Conservation (phyloP, 129 eudicot species). For the Helichrysum umbraculigerum region DNA sequence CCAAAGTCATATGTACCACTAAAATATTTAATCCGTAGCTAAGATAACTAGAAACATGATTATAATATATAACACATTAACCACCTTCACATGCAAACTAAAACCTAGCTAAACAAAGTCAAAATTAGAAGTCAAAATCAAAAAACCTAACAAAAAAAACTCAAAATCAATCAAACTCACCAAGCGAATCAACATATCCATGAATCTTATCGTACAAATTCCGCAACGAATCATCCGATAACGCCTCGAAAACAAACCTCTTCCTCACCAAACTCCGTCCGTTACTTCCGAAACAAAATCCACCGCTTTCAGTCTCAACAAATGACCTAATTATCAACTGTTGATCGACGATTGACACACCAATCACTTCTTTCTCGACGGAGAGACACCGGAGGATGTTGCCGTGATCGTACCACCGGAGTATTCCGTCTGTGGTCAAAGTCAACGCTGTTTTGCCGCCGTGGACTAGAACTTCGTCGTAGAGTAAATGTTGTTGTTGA, state of each 20-base stretch:
- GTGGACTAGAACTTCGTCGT: conserved; percentile 48
- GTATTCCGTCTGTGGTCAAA: conserved; percentile 52
- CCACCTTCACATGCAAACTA: too few relatives aligned
- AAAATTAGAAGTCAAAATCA: not conserved
- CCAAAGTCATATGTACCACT: too few relatives aligned
- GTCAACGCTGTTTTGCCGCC: conserved; percentile 47
- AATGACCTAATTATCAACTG: conserved; percentile 50
- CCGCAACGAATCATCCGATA: conserved; percentile 36
- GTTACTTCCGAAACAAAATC: conserved; percentile 36
- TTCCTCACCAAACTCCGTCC: conserved; percentile 38
- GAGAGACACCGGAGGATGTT: conserved; percentile 38
- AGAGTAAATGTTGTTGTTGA: not conserved
- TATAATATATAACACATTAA: too few relatives aligned
- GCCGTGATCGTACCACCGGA: conserved; percentile 51
- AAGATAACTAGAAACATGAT: too few relatives aligned
- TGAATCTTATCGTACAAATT: conserved; percentile 50
- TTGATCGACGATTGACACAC: conserved; percentile 46
- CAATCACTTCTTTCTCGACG: conserved; percentile 68
- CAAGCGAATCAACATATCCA: conserved; percentile 58
- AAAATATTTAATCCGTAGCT: too few relatives aligned
- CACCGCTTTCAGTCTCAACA: conserved; percentile 36
- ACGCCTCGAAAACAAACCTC: conserved; percentile 49
- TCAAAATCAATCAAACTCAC: conserved; percentile 21
- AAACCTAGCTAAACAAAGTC: not conserved
- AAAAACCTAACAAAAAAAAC: not conserved